These are phyloP conservation scores for Lentinus brumalis DNA, from an alignment of 768 basidiomycete species.

Conservation along the genomic window DNA sequence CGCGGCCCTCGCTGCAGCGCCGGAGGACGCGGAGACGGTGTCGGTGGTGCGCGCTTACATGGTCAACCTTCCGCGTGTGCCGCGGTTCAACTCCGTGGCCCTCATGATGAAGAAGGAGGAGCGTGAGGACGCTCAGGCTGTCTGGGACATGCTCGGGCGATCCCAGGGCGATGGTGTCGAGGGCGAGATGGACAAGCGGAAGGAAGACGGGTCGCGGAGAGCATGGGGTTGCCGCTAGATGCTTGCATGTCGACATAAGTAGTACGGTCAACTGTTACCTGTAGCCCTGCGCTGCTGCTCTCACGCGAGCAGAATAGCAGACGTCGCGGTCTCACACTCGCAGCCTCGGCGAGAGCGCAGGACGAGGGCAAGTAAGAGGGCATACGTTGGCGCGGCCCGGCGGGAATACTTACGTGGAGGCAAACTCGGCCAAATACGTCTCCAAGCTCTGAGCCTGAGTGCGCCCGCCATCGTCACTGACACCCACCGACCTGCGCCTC, in stretches of 20 bases:
- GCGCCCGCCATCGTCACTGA: constrained; percentile 10
- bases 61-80: constrained; percentile 51
- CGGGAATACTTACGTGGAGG: constrained; percentile 37
- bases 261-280: neutral
- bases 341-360: neutral
- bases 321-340: neutral
- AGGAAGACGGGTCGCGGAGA: constrained; percentile 11
- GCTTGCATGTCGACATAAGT: neutral
- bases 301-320: neutral
- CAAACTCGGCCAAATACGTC: constrained; percentile 43
- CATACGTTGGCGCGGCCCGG: constrained; percentile 1
- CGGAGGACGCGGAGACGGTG: constrained; percentile 21
- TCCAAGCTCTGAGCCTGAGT: constrained; percentile 14
- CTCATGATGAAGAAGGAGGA: constrained; percentile 64
- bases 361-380: neutral
- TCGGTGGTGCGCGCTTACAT: constrained; percentile 48
- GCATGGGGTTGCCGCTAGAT: neutral
- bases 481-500: constrained; percentile 13
- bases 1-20: constrained; percentile 26
- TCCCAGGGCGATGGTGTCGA: constrained; percentile 13
- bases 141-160: constrained; percentile 44
- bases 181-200: constrained; percentile 16
- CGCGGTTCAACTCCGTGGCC: constrained; percentile 63
- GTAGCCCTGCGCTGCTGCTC: neutral
- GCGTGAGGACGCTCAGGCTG: constrained; percentile 46